Percentiles rank a stretch among this genome's conserved stretches.
Evolutionary conservation across 768 basidiomycete genomes (phyloP).

Genomic region (Auricularia heimuer): DNA sequence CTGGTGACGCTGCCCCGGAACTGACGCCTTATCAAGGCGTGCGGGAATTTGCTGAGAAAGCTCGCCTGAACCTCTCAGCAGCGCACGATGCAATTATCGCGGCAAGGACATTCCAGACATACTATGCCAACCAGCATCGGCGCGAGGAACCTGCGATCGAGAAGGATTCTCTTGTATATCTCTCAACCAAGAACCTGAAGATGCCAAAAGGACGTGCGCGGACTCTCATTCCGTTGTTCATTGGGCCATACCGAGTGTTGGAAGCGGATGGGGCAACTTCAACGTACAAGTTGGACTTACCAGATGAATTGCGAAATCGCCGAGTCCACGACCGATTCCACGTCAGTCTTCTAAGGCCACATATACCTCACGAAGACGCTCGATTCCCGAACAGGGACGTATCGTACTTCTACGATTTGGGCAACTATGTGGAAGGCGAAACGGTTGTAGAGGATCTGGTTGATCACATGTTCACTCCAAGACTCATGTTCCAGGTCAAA

Average conservation of each 20-base stretch:
- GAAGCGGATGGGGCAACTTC: slow-evolving; percentile 13
- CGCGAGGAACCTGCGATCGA: not conserved
- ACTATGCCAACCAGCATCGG: not conserved
- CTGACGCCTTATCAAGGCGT: not conserved
- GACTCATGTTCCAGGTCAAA: not conserved
- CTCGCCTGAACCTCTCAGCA: not conserved
- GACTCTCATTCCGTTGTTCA: not conserved
- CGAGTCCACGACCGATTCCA: slow-evolving; percentile 30
- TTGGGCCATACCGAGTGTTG: not conserved
- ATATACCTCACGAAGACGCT: slow-evolving; percentile 22
- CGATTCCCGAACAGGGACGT: slow-evolving; percentile 24
- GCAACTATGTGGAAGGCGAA: not conserved
- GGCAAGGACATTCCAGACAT: slow-evolving; percentile 22
- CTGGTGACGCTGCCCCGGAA: not conserved
- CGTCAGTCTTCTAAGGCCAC: slow-evolving; percentile 18
- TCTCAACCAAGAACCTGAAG: not conserved
- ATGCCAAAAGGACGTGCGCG: not conserved
- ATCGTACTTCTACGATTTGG: not conserved
- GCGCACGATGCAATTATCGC: not conserved
- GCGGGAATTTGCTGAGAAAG: not conserved
- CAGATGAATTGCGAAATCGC: slow-evolving; percentile 16
- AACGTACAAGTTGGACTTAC: slow-evolving; percentile 24
- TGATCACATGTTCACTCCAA: not conserved
- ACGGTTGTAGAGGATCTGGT: not conserved
- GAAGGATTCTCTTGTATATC: not conserved